Evolutionary conservation across 495 filamentous ascomycete genomes (phyloP), one percentile per base, ranked within the genome.

Genomic region (Neurospora discreta): DNA sequence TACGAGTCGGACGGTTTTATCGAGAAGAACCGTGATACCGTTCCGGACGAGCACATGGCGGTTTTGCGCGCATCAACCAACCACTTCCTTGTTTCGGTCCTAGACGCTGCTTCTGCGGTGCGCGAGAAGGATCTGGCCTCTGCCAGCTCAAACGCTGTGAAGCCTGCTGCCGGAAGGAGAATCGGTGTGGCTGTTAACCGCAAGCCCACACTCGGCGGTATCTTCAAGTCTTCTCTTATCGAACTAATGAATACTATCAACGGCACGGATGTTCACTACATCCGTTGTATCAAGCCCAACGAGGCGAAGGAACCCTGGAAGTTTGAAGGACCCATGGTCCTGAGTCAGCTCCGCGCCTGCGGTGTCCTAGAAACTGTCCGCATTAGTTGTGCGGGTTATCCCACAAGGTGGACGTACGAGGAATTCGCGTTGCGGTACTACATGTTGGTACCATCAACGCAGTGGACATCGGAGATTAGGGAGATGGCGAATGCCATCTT

Each of bases 1-100:
- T 99, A 99, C 77, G 95, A 99, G 79, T 98, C 95, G n/a, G 95
- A 99, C 78, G 95, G 96, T 16, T 99, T 99, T 81, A 98, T 99
- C 77, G 96, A 99, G 81, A 99, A 99, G 87, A 99, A 99, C 79
- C 88, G 95, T 77, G 95, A 99, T 80, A 99, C 95, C 36, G 95
- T 99, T 60, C 95, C 95, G 7, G 95, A 99, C 80, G 95, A 99
- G 82, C 95, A 98, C 80, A 90, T 98, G 90, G 93, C 94, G 44
- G 89, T 98, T 43, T 86, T 99, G 72, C 91, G 87, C 76, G 88
- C 89, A 39, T 95, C 95, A 1, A 91, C 90, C 11, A 98, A 97
- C 78, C 82, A 82, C 52, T 99, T 99, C 84, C 86, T 99, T 40
- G 87, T 85, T 44, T 89, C 93, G 70, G 94, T 99, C 18, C 81